Evolutionary conservation across 169 alveolate genomes (phyloP).

Genomic region (Plasmodium gallinaceum): DNA sequence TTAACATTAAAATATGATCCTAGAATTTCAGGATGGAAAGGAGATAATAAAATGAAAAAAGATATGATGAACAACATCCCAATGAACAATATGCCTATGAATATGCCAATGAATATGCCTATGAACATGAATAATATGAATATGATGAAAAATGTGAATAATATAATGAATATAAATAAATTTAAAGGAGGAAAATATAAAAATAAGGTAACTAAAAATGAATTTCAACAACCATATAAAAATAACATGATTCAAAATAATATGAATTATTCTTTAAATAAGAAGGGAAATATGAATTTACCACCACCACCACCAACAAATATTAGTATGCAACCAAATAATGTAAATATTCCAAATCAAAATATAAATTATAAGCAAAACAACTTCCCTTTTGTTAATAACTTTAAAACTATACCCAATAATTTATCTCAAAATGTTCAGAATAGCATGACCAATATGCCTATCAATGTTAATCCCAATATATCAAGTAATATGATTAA

Average conservation of each 20-base stretch:
- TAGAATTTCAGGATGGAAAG: slow-evolving; percentile 79
- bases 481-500: slow-evolving; percentile 66
- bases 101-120: slow-evolving; percentile 9
- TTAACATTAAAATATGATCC: slow-evolving; percentile 81
- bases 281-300: slow-evolving; percentile 71
- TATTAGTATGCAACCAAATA: slow-evolving; percentile 56
- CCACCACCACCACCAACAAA: slow-evolving; percentile 77
- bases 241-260: slow-evolving; percentile 70
- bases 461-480: slow-evolving; percentile 65
- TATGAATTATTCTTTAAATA: slow-evolving; percentile 65
- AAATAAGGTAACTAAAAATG: slow-evolving; percentile 59
- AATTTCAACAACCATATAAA: slow-evolving; percentile 72
- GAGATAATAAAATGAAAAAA: slow-evolving; percentile 67
- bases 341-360: slow-evolving; percentile 57
- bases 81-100: slow-evolving; percentile 9
- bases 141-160: slow-evolving; percentile 20
- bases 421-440: slow-evolving; percentile 66
- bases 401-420: slow-evolving; percentile 58
- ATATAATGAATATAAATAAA: slow-evolving; percentile 35
- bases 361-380: slow-evolving; percentile 68
- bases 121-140: slow-evolving; percentile 21
- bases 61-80: slow-evolving; percentile 40
- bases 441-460: slow-evolving; percentile 37
- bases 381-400: slow-evolving; percentile 72
- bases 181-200: slow-evolving; percentile 64